A percentile compares a stretch with the other conserved stretches of the same genome.
Conservation (phyloP, 2,329 filamentous ascomycete genomes). For the Pseudogymnoascus sp. region DNA sequence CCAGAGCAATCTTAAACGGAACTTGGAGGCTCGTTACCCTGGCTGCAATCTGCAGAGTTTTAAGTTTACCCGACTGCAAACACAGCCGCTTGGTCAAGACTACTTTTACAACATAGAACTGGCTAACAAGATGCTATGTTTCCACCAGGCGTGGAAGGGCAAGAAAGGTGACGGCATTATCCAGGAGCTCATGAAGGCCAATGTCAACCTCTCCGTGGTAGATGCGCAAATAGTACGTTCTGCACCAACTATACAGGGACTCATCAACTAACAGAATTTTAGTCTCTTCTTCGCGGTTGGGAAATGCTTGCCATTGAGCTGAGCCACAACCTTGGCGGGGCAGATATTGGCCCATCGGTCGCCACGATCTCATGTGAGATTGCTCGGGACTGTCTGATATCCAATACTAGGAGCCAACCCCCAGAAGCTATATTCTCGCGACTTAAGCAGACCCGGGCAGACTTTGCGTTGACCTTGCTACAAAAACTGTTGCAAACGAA, state of each 20-base stretch:
- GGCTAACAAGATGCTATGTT: constrained; percentile 65
- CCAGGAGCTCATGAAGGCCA: constrained; percentile 76
- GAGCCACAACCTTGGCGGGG: constrained; percentile 45
- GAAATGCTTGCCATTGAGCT: constrained; percentile 80
- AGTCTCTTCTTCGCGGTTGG: constrained; percentile 82
- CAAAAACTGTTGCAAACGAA: constrained; percentile 62
- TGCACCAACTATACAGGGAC: background rate
- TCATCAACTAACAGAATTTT: constrained; percentile 24
- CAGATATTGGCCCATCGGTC: constrained; percentile 39
- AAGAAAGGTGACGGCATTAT: constrained; percentile 63
- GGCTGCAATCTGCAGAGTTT: constrained; percentile 68
- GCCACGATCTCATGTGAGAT: constrained; percentile 43
- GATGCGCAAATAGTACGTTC: constrained; percentile 74
- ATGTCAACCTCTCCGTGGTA: constrained; percentile 82
- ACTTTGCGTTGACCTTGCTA: constrained; percentile 72
- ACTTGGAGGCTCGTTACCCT: constrained; percentile 70
- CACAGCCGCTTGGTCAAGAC: constrained; percentile 57
- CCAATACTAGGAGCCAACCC: constrained; percentile 64
- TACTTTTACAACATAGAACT: constrained; percentile 80
- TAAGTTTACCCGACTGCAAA: constrained; percentile 62
- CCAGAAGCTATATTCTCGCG: constrained; percentile 75
- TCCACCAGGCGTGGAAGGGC: constrained; percentile 70
- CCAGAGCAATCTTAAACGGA: constrained; percentile 75
- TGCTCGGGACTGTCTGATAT: constrained; percentile 65
- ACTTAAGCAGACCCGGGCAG: constrained; percentile 66